Conservation (phyloP, 1,284 basidiomycete genomes). For the Marasmius oreades region DNA sequence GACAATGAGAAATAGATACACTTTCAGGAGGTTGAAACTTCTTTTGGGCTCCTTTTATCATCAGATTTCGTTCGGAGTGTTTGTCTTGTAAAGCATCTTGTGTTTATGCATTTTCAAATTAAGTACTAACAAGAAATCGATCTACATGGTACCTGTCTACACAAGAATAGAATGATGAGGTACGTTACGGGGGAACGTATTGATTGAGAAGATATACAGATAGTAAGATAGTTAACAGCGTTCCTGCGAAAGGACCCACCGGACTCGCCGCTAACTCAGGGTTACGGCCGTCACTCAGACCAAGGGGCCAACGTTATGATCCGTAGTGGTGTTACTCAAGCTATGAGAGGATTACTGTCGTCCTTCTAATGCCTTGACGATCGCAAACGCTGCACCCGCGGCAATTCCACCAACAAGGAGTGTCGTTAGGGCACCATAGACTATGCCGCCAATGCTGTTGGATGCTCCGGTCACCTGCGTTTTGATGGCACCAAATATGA, state of each 20-base stretch:
- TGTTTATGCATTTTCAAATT: background rate
- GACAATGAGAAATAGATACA: background rate
- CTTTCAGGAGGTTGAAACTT: background rate
- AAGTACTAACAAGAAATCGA: too few species aligned
- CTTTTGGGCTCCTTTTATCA: background rate
- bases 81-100: too few species aligned
- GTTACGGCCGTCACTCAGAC: too few species aligned
- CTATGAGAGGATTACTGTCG: too few species aligned
- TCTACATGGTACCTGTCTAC: too few species aligned
- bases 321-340: too few species aligned
- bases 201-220: background rate
- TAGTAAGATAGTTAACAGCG: background rate
- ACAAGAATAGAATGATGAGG: too few species aligned
- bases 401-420: slow-evolving; percentile 88
- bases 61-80: background rate
- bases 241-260: too few species aligned
- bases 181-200: background rate
- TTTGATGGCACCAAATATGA: slow-evolving; percentile 89
- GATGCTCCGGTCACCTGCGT: slow-evolving; percentile 82
- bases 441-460: slow-evolving; percentile 16
- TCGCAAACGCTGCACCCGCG: slow-evolving; percentile 83
- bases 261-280: too few species aligned
- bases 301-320: too few species aligned
- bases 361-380: slow-evolving; percentile 75
- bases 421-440: slow-evolving; percentile 90